Evolutionary conservation across 1,139 yeast genomes (phyloP).

Genomic region (Hemisphaericaspora lyxosophila): DNA sequence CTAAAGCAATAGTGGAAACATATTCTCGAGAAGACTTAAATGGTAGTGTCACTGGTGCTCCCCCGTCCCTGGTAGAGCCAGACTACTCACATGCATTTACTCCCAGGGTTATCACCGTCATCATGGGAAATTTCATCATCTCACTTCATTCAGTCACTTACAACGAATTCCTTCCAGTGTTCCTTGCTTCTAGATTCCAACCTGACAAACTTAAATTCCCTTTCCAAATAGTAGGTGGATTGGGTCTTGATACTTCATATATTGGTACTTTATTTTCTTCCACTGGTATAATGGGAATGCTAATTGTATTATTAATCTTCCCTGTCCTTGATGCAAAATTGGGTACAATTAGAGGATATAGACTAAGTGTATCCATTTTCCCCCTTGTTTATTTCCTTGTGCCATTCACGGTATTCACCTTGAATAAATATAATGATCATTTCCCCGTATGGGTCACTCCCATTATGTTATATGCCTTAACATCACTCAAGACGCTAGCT

Average conservation of each 20-base stretch:
- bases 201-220: constrained; percentile 40
- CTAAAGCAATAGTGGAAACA: constrained; percentile 38
- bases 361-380: constrained; percentile 39
- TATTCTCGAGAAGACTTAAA: constrained; percentile 27
- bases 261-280: constrained; percentile 56
- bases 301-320: constrained; percentile 49
- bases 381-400: constrained; percentile 50
- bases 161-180: constrained; percentile 60
- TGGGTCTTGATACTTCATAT: constrained; percentile 35
- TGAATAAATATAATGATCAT: constrained; percentile 27
- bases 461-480: constrained; percentile 21
- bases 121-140: constrained; percentile 15
- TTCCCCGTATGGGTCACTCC: constrained; percentile 24
- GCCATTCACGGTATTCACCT: constrained; percentile 51
- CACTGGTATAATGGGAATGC: constrained; percentile 56
- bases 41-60: not conserved
- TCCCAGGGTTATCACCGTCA: constrained; percentile 21
- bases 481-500: constrained; percentile 35
- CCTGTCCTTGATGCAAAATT: constrained; percentile 54
- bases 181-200: constrained; percentile 48
- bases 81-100: constrained; percentile 20
- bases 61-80: not conserved
- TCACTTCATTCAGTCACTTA: constrained; percentile 47
- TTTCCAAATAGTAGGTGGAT: constrained; percentile 28
- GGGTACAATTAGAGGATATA: constrained; percentile 47